Percentiles rank a stretch among this genome's conserved stretches.
These are phyloP conservation scores for Pichia sp. DNA, from an alignment of 1,139 yeast genomes.

Conservation along the genomic window DNA sequence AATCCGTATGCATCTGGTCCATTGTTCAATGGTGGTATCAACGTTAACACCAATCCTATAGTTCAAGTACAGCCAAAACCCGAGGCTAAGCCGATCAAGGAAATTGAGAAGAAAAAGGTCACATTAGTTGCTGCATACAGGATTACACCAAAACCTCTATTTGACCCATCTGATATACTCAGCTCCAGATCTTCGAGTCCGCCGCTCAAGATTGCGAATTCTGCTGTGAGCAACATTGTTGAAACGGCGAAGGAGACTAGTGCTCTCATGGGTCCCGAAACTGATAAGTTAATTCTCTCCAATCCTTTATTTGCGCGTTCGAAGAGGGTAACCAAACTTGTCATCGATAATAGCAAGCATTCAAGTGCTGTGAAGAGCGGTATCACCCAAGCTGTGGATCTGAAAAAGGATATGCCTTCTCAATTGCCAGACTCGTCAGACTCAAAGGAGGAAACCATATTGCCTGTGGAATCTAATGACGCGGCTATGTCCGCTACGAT, in stretches of 20 bases:
- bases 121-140: constrained; percentile 58
- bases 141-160: constrained; percentile 44
- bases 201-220: constrained; percentile 18
- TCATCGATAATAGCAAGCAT: constrained; percentile 38
- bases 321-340: constrained; percentile 47
- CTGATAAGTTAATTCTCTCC: constrained; percentile 62
- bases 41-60: constrained; percentile 23
- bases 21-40: constrained; percentile 34
- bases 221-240: constrained; percentile 21
- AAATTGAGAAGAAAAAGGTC: constrained; percentile 50
- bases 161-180: constrained; percentile 20
- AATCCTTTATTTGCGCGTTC: constrained; percentile 71
- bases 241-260: constrained; percentile 12
- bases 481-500: neutral
- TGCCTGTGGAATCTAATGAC: neutral
- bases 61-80: constrained; percentile 36
- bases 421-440: neutral
- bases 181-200: constrained; percentile 14
- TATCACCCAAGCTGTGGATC: constrained; percentile 18
- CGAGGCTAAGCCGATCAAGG: constrained; percentile 41
- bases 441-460: neutral
- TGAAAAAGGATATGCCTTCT: constrained; percentile 11
- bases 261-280: constrained; percentile 31
- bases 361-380: constrained; percentile 1
- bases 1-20: constrained; percentile 56